Percentiles rank a stretch among this genome's conserved stretches.
These are phyloP conservation scores for Hypoxylon intermedium DNA, from an alignment of 495 filamentous ascomycete species.

Conservation along the genomic window DNA sequence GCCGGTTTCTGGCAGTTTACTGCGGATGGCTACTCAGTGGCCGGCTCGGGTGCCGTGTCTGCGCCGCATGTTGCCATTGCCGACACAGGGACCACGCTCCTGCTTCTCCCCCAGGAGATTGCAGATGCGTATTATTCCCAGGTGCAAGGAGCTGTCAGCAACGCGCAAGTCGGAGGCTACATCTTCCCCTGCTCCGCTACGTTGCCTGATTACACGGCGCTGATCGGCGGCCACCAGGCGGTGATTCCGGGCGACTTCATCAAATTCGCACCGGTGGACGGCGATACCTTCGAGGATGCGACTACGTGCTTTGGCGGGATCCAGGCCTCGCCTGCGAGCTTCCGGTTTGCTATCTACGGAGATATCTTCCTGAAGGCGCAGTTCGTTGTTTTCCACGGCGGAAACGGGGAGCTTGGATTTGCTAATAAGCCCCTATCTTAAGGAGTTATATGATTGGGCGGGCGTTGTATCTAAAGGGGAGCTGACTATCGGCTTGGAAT, in stretches of 20 bases:
- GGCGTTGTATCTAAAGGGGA: not conserved
- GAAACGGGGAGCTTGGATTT: conserved; percentile 65
- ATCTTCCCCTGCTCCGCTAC: conserved; percentile 67
- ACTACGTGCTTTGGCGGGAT: conserved; percentile 71
- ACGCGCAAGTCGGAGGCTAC: conserved; percentile 68
- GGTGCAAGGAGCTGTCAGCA: conserved; percentile 62
- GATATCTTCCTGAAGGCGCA: conserved; percentile 86
- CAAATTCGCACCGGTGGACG: conserved; percentile 61
- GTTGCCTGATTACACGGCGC: conserved; percentile 68
- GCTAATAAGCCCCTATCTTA: conserved; percentile 54
- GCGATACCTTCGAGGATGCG: conserved; percentile 45
- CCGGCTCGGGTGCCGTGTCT: conserved; percentile 33
- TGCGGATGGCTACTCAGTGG: conserved; percentile 66
- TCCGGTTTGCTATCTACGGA: conserved; percentile 77
- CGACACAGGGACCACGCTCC: conserved; percentile 76
- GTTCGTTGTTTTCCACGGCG: conserved; percentile 77
- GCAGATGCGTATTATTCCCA: conserved; percentile 72
- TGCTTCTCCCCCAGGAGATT: conserved; percentile 66
- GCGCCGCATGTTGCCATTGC: conserved; percentile 54
- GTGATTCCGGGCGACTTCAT: conserved; percentile 67
- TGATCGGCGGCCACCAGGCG: conserved; percentile 63
- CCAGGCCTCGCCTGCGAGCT: conserved; percentile 63
- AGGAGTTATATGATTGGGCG: not conserved
- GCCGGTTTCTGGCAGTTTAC: conserved; percentile 80
- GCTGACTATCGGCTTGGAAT: not conserved